Base-by-base conservation (phyloP, 148 eudicot species). In the Cornus suecica region DNA sequence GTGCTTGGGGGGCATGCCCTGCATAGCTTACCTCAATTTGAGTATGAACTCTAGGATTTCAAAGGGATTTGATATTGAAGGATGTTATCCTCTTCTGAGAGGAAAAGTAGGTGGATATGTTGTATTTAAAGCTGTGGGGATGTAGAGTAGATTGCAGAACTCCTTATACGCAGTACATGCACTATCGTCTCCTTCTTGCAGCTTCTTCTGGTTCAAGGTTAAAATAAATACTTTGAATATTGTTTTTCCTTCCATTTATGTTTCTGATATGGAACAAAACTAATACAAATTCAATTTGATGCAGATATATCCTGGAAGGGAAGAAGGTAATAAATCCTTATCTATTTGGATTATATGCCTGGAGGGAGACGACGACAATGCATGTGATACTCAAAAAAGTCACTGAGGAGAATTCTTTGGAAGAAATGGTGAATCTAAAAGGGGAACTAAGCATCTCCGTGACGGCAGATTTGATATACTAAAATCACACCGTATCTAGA, bases 181-280 rank as follows among this genome's bases (percentile, higher is more conserved):
- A 65, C 69, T 83, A 76, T 41, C 66, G 41, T 56, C 80, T 83
- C 45, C 75, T 83, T 31, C 71, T 83, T 64, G 75, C 72, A 41
- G 77, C 85, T 62, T 83, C 85, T 66, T 83, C 85, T 76, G 85
- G 83, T 76, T 82, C 85, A 72, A 82, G 85, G 85, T 82, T 52
- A 65, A 16, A 32, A 20, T 15, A 3, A n/a, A n/a, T 28, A 20
- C 10, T 58, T 52, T 42, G n/a, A 76, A 54, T 54, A 13, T 70
- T 25, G 20, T 25, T 28, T 48, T 41, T 29, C 13, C 1, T 52
- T 13, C n/a, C n/a, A 13, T 2, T 61, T 14, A 8, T 70, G 4
- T 22, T 22, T 70, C 48, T 62, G 5, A 10, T 23, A 27, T 18
- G 24, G 7, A 18, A 11, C 13, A 18, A 15, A 18, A 29, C 51